Percentiles rank a stretch among this genome's conserved stretches.
These are phyloP conservation scores for Irpex sp. DNA, from an alignment of 1,284 basidiomycete genomes.

Conservation along the genomic window DNA sequence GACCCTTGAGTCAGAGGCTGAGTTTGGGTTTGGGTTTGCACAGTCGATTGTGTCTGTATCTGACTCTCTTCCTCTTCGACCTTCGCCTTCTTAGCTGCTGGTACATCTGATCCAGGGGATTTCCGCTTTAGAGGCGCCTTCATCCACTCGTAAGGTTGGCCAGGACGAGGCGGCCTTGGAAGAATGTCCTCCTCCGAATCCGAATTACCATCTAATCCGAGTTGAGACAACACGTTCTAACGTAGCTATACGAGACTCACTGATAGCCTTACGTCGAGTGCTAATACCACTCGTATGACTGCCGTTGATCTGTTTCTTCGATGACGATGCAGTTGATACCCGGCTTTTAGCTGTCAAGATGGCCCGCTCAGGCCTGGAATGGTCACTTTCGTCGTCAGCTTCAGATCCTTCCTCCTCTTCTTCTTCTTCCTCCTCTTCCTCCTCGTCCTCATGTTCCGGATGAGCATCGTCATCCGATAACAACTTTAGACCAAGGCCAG, in stretches of 20 bases:
- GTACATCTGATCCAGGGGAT: not conserved
- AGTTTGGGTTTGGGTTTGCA: constrained; percentile 1
- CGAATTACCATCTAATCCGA: not conserved
- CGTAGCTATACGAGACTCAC: not conserved
- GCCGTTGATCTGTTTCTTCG: no score
- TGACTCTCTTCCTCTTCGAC: not conserved
- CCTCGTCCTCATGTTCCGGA: constrained; percentile 10
- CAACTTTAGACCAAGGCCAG: constrained; percentile 17
- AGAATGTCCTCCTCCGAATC: not conserved
- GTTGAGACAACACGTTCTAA: not conserved
- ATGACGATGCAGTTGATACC: not conserved
- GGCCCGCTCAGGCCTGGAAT: not conserved
- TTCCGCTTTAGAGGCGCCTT: not conserved
- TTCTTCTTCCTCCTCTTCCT: constrained; percentile 9
- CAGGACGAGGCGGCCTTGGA: not conserved
- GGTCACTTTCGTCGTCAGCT: constrained; percentile 2
- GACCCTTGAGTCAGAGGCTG: not conserved
- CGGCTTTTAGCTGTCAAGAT: not conserved
- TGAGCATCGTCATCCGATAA: constrained; percentile 19
- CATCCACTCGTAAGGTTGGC: not conserved
- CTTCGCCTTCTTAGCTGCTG: constrained; percentile 4
- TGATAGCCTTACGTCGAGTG: no score
- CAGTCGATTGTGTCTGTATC: not conserved
- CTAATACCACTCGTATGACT: no score
- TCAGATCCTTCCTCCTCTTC: not conserved